A percentile compares a stretch with the other conserved stretches of the same genome.
These are phyloP conservation scores for Ramicandelaber brevisporus DNA, from an alignment of 192 early-diverging fungal species.

Conservation along the genomic window DNA sequence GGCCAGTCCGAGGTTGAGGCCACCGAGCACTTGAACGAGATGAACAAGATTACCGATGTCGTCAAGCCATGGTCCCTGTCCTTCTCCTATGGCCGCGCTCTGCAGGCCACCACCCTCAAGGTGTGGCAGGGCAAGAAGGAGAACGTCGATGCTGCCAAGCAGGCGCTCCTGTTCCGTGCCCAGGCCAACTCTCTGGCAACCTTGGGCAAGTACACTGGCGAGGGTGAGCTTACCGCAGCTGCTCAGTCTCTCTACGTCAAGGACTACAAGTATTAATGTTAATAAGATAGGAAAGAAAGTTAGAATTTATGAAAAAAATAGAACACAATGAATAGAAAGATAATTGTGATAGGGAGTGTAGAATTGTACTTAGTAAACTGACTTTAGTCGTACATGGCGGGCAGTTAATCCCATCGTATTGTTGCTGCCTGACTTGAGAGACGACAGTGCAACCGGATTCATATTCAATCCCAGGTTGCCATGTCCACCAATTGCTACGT, in stretches of 20 bases:
- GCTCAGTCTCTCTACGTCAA: slow-evolving; percentile 12
- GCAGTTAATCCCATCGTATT: too few relatives aligned
- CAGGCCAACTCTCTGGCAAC: slow-evolving; percentile 13
- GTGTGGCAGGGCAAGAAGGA: slow-evolving; percentile 13
- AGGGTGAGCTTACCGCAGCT: slow-evolving; percentile 2
- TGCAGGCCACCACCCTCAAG: slow-evolving; percentile 17
- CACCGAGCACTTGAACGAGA: slow-evolving; percentile 15
- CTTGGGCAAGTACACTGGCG: slow-evolving; percentile 8
- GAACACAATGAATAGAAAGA: too few relatives aligned
- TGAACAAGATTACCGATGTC: slow-evolving; percentile 7
- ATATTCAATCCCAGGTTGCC: too few relatives aligned
- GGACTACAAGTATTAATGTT: slow-evolving; percentile 19
- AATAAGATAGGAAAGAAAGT: too few relatives aligned
- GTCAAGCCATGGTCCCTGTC: slow-evolving; percentile 13
- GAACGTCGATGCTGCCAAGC: slow-evolving; percentile 15
- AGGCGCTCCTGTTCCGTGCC: slow-evolving; percentile 9
- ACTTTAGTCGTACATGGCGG: too few relatives aligned
- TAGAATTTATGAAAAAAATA: too few relatives aligned
- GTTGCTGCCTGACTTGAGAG: too few relatives aligned
- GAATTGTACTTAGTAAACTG: too few relatives aligned
- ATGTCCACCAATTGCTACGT: too few relatives aligned
- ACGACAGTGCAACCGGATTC: too few relatives aligned
- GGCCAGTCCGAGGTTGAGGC: slow-evolving; percentile 16
- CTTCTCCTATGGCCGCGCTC: slow-evolving; percentile 17
- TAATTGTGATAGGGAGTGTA: too few relatives aligned